Base-by-base conservation (phyloP, 352 stramenopile genomes). In the Globisporangium uncinulatum region DNA sequence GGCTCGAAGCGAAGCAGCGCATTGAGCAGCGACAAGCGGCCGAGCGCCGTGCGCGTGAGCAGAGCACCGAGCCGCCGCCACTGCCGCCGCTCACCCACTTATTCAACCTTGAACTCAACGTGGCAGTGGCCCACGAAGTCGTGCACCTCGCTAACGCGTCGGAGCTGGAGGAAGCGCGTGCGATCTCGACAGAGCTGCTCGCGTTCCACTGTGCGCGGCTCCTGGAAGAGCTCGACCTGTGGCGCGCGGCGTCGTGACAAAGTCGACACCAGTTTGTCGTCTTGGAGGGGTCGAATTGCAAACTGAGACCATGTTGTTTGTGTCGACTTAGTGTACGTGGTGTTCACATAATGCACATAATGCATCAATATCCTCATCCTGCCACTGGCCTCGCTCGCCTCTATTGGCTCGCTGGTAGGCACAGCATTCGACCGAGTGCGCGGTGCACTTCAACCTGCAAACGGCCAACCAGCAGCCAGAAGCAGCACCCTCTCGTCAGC, bases 351-450 rank as follows among this genome's bases (percentile, higher is more conserved):
- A 3, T 39, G 34, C 34, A 39, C 34, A 39, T 1, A 13, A 39
- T 39, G 34, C 34, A 39, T 39, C 34, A 39, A 13, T 13, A 8
- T 39, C 34, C 1, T 39, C 34, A 39, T 39, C 34, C 34, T 39
- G 24, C 24, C 46, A 31, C 34, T 39, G 34, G 6, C 34, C 34
- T 39, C 10, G 34, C 34, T 39, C 34, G 34, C 34, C 34, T 55
- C 37, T 55, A 56, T 48, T 39, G 24, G 19, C 29, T 14, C 37
- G 39, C 46, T 20, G 70, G 59, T 6, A 77, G 48, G 19, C 61
- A 65, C n/a, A 85, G 50, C 24, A 85, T 56, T 39, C 75, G 75
- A 15, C 71, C 75, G 49, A 85, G 51, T 29, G 54, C 73, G 31
- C 69, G 70, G 41, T 83, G 73, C 21, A 81, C 66, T 56, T 85